Evolutionary conservation across 2,329 filamentous ascomycete genomes (phyloP).

Genomic region (Tolypocladium tundrense): DNA sequence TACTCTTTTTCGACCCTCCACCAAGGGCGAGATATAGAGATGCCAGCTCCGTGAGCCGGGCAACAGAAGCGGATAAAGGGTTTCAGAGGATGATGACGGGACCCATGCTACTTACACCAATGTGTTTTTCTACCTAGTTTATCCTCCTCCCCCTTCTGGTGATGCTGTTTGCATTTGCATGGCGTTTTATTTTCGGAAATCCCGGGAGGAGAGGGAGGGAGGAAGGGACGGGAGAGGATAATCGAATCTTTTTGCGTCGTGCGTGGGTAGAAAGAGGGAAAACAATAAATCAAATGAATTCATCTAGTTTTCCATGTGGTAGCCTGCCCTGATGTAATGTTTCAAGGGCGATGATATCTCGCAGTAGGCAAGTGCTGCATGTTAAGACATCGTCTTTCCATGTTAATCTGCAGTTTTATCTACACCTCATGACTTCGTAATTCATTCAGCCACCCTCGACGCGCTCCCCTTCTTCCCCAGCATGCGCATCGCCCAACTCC

Average conservation of each 20-base stretch:
- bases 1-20: not conserved
- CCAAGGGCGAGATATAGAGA: not conserved
- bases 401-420: not conserved
- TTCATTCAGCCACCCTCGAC: conserved; percentile 5
- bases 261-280: not conserved
- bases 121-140: conserved; percentile 11
- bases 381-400: not conserved
- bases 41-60: not conserved
- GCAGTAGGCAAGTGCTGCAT: not conserved
- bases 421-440: conserved; percentile 6
- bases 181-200: conserved; percentile 17
- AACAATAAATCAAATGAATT: not conserved
- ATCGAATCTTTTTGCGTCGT: not conserved
- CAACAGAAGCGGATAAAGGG: not conserved
- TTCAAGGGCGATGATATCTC: not conserved
- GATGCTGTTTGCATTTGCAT: conserved; percentile 30
- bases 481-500: not conserved
- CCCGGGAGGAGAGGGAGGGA: conserved; percentile 14
- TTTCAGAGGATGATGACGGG: not conserved
- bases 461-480: not conserved
- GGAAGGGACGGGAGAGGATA: conserved; percentile 8
- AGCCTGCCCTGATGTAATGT: not conserved
- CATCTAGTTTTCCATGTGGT: not conserved
- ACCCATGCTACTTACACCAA: not conserved
- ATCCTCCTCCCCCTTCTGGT: conserved; percentile 13